Evolutionary conservation across 2,329 filamentous ascomycete species (phyloP).

Genomic region (Colletotrichum sp.): DNA sequence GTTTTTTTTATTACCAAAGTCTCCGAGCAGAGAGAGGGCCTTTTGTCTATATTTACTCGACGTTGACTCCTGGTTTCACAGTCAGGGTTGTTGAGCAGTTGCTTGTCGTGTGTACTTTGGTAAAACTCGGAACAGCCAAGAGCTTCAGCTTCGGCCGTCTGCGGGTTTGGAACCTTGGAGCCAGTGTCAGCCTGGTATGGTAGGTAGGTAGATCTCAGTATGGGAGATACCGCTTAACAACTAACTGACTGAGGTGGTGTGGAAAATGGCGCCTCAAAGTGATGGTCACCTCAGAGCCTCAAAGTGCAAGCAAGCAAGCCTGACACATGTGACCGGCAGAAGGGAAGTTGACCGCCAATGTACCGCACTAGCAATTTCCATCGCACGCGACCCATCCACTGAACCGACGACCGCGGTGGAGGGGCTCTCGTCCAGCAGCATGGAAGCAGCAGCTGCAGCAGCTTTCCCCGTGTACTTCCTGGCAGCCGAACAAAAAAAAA

Average conservation of each 20-base stretch:
- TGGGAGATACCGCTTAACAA: neutral
- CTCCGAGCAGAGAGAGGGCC: neutral
- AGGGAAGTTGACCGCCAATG: neutral
- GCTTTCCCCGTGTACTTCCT: neutral
- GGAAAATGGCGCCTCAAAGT: neutral
- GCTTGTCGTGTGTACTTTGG: neutral
- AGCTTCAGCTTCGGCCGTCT: neutral
- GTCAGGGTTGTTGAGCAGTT: neutral
- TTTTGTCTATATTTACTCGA: neutral
- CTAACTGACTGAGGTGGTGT: neutral
- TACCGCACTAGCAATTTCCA: slow-evolving; percentile 12
- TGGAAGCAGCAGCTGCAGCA: neutral
- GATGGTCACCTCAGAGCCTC: neutral
- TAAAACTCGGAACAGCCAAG: neutral
- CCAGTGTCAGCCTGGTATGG: neutral
- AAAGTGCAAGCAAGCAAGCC: neutral
- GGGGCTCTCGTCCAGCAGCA: neutral
- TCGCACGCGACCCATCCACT: neutral
- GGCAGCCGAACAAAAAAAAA: slow-evolving; percentile 6
- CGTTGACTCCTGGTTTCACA: neutral
- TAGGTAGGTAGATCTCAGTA: neutral
- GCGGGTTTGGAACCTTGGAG: neutral
- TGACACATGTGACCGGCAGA: slow-evolving; percentile 9
- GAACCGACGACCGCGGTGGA: slow-evolving; percentile 7
- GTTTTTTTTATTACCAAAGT: neutral